Conservation (phyloP, 1,284 basidiomycete genomes). For the Entoloma clypeatum region DNA sequence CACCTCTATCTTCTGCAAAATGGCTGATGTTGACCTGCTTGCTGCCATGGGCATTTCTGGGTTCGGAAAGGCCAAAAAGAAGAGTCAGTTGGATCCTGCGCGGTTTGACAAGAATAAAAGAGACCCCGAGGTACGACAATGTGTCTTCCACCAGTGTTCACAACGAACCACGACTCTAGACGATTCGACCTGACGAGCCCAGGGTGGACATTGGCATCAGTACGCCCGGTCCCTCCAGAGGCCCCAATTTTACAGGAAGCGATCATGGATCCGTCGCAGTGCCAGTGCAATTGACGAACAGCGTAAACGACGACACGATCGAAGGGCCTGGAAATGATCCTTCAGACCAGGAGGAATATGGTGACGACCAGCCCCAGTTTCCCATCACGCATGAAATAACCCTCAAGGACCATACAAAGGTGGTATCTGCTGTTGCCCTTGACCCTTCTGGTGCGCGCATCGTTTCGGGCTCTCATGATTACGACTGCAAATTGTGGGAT, state of each 20-base stretch:
- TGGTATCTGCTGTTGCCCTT: conserved; percentile 86
- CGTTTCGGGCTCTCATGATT: conserved; percentile 91
- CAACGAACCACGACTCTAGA: no score
- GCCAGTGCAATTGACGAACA: no score
- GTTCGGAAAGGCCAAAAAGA: conserved; percentile 69
- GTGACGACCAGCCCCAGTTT: conserved; percentile 53
- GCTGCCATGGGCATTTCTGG: conserved; percentile 78
- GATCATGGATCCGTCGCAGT: no score
- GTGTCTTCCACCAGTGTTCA: conserved; percentile 4
- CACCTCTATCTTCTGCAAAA: conserved; percentile 24
- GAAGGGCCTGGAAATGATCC: conserved; percentile 24
- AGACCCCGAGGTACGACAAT: conserved; percentile 34
- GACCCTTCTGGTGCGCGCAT: conserved; percentile 93
- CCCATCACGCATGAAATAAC: conserved; percentile 86
- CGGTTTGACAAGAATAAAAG: conserved; percentile 76
- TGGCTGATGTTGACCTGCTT: conserved; percentile 65
- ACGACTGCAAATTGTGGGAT: conserved; percentile 98
- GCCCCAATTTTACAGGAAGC: no score
- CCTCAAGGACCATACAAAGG: conserved; percentile 93
- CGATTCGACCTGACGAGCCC: no score
- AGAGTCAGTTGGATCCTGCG: conserved; percentile 61
- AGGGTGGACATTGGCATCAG: no score
- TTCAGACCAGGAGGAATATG: conserved; percentile 39
- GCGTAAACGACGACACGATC: conserved; percentile 21
- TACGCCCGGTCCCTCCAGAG: conserved; percentile 12